phyloP scores from a whole-genome alignment of 306 rosid genomes.

The Vicia faba region DNA sequence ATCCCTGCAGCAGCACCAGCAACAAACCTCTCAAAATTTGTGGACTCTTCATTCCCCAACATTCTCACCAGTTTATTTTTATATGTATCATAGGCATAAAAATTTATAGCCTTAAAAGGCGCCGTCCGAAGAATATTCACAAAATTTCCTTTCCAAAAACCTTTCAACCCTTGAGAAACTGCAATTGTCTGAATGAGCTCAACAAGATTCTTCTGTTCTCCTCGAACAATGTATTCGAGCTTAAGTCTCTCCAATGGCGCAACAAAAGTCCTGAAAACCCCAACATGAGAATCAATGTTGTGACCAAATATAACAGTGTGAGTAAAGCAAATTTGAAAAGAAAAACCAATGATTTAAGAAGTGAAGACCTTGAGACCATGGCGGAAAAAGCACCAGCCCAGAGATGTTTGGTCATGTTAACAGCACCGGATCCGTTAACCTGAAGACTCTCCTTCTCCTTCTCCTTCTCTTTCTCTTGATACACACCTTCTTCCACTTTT shows the following conservation, averaged over 20 bases:
- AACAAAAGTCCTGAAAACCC: constrained; percentile 75
- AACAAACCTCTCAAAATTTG: constrained; percentile 81
- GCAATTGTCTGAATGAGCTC: constrained; percentile 74
- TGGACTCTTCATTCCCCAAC: constrained; percentile 68
- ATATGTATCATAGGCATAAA: constrained; percentile 87
- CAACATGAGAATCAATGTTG: constrained; percentile 9
- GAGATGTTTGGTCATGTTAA: constrained; percentile 81
- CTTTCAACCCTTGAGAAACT: constrained; percentile 83
- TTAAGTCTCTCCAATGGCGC: constrained; percentile 98
- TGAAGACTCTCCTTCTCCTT: constrained; percentile 46
- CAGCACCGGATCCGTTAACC: constrained; percentile 56
- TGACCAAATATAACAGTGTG: background rate
- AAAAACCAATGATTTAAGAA: too few species aligned
- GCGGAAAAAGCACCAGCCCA: constrained; percentile 96
- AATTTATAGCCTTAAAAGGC: constrained; percentile 90
- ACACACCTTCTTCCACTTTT: constrained; percentile 39
- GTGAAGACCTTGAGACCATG: constrained; percentile 86
- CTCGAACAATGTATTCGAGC: constrained; percentile 93
- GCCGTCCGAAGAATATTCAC: constrained; percentile 95
- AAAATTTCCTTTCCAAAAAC: constrained; percentile 95
- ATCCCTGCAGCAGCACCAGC: constrained; percentile 97
- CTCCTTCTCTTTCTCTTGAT: constrained; percentile 43
- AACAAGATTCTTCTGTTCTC: constrained; percentile 67
- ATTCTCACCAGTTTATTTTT: constrained; percentile 61
- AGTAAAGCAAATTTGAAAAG: too few species aligned